These are phyloP conservation scores for Fusarium anguioides DNA, from an alignment of 2,329 filamentous ascomycete species.

Conservation along the genomic window DNA sequence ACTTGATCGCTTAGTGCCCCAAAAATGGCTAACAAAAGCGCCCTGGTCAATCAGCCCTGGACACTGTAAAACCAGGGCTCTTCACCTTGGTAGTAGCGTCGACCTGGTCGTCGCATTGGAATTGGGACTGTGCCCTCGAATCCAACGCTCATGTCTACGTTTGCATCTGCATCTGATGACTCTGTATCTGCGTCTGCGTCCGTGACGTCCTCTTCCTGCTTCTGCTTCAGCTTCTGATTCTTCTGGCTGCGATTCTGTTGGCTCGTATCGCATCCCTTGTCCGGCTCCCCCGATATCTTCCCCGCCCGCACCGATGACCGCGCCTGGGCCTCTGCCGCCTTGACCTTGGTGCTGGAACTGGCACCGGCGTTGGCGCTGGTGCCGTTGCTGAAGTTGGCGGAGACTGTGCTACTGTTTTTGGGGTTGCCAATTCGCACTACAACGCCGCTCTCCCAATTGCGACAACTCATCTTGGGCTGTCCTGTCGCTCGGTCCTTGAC, in stretches of 20 bases:
- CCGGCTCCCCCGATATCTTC: conserved; percentile 33
- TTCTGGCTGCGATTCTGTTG: conserved; percentile 20
- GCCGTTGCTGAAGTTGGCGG: conserved; percentile 19
- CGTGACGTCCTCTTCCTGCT: conserved; percentile 18
- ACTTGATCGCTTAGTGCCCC: conserved; percentile 14
- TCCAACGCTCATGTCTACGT: conserved; percentile 35
- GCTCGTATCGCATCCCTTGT: conserved; percentile 34
- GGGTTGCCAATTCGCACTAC: conserved; percentile 68
- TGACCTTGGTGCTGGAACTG: conserved; percentile 33
- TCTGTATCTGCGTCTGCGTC: conserved; percentile 37
- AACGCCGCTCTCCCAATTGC: conserved; percentile 97
- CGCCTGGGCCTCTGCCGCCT: conserved; percentile 37
- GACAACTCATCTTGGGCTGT: conserved; percentile 79
- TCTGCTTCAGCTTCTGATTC: conserved; percentile 4
- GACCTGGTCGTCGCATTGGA: conserved; percentile 71
- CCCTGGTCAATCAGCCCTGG: conserved; percentile 40
- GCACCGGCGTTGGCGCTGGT: conserved; percentile 6
- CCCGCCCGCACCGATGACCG: conserved; percentile 32
- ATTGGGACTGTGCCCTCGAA: conserved; percentile 70
- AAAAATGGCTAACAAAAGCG: conserved; percentile 18
- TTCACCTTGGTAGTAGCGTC: conserved; percentile 56
- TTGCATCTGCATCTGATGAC: not conserved
- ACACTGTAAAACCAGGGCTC: conserved; percentile 58
- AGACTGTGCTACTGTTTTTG: conserved; percentile 30
- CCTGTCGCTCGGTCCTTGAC: conserved; percentile 75